These are phyloP conservation scores for Nakazawaea sp. DNA, from an alignment of 805 yeast species.

Conservation along the genomic window DNA sequence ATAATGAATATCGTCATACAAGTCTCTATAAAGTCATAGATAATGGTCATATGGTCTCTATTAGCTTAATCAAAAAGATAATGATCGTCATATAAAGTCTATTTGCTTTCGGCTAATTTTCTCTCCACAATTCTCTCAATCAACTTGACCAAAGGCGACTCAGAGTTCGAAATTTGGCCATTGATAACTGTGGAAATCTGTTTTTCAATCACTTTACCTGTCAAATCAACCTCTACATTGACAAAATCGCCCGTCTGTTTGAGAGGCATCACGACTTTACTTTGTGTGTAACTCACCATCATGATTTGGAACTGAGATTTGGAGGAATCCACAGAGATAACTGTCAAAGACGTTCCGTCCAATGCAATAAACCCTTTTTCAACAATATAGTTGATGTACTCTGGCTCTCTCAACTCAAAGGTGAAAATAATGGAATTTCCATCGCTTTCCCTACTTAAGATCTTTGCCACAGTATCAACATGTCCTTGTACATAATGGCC, in stretches of 20 bases:
- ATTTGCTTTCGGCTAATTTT: slow-evolving; percentile 22
- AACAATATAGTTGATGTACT: slow-evolving; percentile 68
- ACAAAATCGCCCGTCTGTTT: slow-evolving; percentile 60
- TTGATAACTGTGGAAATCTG: slow-evolving; percentile 61
- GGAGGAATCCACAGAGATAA: slow-evolving; percentile 66
- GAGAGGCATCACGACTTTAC: slow-evolving; percentile 63
- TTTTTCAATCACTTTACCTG: slow-evolving; percentile 86
- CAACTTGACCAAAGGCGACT: slow-evolving; percentile 42
- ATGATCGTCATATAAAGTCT: not conserved
- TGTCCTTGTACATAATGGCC: slow-evolving; percentile 99
- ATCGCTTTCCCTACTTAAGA: slow-evolving; percentile 48
- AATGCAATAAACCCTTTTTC: slow-evolving; percentile 91
- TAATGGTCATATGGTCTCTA: not conserved
- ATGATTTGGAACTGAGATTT: slow-evolving; percentile 65
- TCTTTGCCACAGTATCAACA: slow-evolving; percentile 80
- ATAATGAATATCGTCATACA: not conserved
- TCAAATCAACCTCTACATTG: slow-evolving; percentile 90
- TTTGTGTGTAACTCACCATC: slow-evolving; percentile 90
- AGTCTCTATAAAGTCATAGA: too few species aligned
- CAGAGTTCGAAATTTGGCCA: slow-evolving; percentile 41
- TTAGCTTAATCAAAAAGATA: not conserved
- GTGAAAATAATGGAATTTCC: slow-evolving; percentile 73
- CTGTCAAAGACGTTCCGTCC: slow-evolving; percentile 91
- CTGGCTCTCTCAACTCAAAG: slow-evolving; percentile 60
- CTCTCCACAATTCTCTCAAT: slow-evolving; percentile 41